Percentiles rank a stretch among this genome's conserved stretches.
phyloP scores from a whole-genome alignment of 371 early-diverging fungal species.

The Saksenaea oblongispora region DNA sequence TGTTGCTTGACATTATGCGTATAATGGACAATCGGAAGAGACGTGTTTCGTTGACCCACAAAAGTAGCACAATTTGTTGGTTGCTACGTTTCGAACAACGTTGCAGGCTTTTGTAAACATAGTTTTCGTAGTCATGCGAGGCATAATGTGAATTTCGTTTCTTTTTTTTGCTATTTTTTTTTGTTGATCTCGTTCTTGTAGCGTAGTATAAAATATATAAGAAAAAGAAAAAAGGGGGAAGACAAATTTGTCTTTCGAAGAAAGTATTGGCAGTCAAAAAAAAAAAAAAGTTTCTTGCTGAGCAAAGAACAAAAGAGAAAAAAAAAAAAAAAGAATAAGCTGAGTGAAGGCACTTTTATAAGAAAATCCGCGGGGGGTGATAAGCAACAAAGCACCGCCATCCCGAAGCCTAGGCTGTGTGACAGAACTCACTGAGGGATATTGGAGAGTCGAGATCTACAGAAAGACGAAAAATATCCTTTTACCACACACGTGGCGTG shows the following conservation, averaged over 20 bases:
- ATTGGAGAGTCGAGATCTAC: background rate
- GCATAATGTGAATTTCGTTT: constrained; percentile 7
- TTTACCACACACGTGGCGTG: background rate
- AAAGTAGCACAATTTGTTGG: constrained; percentile 39
- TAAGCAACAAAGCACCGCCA: too few species aligned
- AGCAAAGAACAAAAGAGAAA: constrained; percentile 1
- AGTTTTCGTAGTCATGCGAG: constrained; percentile 3
- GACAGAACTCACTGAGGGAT: background rate
- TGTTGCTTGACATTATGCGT: constrained; percentile 28
- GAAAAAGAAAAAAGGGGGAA: constrained; percentile 3
- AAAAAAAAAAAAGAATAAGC: background rate
- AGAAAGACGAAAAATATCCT: background rate
- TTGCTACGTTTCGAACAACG: constrained; percentile 4
- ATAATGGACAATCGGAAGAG: constrained; percentile 50
- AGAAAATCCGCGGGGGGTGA: too few species aligned
- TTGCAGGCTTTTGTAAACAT: constrained; percentile 10
- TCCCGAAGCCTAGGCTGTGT: background rate
- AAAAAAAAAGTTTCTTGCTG: constrained; percentile 6
- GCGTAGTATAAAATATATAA: constrained; percentile 6
- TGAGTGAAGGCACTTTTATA: too few species aligned
- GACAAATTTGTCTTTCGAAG: background rate
- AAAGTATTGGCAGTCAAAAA: constrained; percentile 6
- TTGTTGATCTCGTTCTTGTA: constrained; percentile 20
- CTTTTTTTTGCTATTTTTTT: constrained; percentile 6
- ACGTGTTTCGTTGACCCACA: constrained; percentile 49